Conservation (phyloP, 2,329 filamentous ascomycete species). For the Monosporascus ibericus region DNA sequence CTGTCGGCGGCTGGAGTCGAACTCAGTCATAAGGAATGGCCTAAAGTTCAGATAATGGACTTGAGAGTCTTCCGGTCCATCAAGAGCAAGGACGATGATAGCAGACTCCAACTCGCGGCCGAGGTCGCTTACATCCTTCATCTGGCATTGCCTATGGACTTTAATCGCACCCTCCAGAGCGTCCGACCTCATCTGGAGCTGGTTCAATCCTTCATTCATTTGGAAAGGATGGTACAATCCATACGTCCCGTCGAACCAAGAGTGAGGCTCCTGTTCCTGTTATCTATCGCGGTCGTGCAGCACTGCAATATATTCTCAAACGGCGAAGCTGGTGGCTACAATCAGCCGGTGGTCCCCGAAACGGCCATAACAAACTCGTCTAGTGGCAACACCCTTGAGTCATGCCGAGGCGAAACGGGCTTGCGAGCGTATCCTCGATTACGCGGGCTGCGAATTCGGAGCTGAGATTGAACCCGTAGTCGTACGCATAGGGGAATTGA, state of each 20-base stretch:
- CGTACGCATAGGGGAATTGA: constrained; percentile 37
- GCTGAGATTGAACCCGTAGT: constrained; percentile 30
- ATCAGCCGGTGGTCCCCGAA: constrained; percentile 27
- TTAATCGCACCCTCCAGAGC: constrained; percentile 9
- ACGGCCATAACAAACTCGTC: constrained; percentile 23
- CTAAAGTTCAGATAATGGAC: constrained; percentile 3
- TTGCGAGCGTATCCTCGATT: constrained; percentile 37
- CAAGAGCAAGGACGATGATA: background rate
- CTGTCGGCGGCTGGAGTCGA: constrained; percentile 5
- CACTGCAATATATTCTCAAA: constrained; percentile 5
- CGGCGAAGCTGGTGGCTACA: background rate
- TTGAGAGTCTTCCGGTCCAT: background rate
- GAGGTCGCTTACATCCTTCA: constrained; percentile 15
- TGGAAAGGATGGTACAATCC: background rate
- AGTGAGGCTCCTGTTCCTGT: constrained; percentile 22
- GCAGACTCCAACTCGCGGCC: background rate
- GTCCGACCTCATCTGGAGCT: constrained; percentile 8
- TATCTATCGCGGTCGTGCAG: constrained; percentile 23
- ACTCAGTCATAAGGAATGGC: constrained; percentile 3
- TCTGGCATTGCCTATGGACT: constrained; percentile 15
- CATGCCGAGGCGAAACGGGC: constrained; percentile 41
- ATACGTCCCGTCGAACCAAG: background rate
- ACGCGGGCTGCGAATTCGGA: constrained; percentile 27
- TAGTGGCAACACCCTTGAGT: constrained; percentile 29
- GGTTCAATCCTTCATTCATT: constrained; percentile 1